Evolutionary conservation across 495 filamentous ascomycete genomes (phyloP).

Genomic region (Astrothelium subdiscretum): DNA sequence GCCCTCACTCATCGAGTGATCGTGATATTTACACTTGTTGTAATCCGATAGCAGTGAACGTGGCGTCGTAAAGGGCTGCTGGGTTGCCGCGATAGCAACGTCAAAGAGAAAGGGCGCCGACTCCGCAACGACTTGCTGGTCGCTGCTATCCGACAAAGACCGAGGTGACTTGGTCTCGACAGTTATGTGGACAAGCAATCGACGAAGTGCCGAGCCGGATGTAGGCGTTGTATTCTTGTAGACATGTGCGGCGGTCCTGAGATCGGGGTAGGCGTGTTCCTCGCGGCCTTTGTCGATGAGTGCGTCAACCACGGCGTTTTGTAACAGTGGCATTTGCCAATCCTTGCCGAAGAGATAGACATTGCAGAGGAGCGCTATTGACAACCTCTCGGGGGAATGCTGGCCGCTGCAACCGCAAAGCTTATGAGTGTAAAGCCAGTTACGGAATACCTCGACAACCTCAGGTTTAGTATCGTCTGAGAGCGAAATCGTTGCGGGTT

Average conservation of each 20-base stretch:
- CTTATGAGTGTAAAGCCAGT: not conserved
- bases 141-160: not conserved
- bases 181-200: not conserved
- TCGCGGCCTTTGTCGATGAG: not conserved
- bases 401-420: not conserved
- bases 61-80: not conserved
- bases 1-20: not conserved
- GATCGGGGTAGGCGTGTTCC: not conserved
- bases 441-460: not conserved
- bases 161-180: not conserved
- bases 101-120: not conserved
- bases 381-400: not conserved
- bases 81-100: not conserved
- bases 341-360: not conserved
- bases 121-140: not conserved
- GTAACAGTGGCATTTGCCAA: not conserved
- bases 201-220: not conserved
- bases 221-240: not conserved
- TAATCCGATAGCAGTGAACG: not conserved
- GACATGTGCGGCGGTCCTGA: not conserved
- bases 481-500: not conserved
- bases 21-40: not conserved
- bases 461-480: not conserved
- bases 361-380: not conserved
- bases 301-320: not conserved